Evolutionary conservation across 1,284 basidiomycete genomes (phyloP).

Genomic region (Moesziomyces sp.): DNA sequence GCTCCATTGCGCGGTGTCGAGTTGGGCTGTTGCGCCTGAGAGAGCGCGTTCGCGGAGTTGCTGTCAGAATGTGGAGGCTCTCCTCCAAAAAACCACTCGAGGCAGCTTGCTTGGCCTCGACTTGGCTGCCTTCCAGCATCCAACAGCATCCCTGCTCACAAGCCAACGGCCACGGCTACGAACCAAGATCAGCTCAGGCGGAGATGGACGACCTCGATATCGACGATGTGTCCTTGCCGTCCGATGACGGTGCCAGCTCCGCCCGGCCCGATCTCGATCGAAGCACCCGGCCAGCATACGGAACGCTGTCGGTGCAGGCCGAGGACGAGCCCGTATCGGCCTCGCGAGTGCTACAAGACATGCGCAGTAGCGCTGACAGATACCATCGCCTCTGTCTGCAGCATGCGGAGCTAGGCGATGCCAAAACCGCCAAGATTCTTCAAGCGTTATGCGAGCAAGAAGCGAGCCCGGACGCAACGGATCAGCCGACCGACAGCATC

Average conservation of each 20-base stretch:
- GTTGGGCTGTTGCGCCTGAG: no score
- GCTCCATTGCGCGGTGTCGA: no score
- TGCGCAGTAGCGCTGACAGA: conserved; percentile 5
- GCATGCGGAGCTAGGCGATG: conserved; percentile 20
- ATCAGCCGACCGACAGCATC: background rate
- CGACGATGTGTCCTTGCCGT: conserved; percentile 21
- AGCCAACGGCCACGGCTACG: no score
- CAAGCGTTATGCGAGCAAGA: background rate
- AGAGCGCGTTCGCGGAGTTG: no score
- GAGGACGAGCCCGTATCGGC: conserved; percentile 15
- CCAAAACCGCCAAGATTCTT: conserved; percentile 4
- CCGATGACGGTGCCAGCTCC: conserved; percentile 1
- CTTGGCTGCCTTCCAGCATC: no score
- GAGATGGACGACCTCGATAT: conserved; percentile 12
- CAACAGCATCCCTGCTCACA: no score
- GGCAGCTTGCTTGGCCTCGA: no score
- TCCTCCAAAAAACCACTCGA: no score
- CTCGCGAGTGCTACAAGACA: background rate
- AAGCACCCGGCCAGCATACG: conserved; percentile 3
- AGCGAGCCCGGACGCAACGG: background rate
- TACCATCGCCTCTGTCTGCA: conserved; percentile 18
- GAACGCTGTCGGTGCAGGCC: conserved; percentile 13
- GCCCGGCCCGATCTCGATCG: background rate
- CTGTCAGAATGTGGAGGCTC: no score
- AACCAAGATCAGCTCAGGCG: background rate